Evolutionary conservation across 805 yeast species (phyloP), one percentile per base, ranked within the genome.

Genomic region (Metschnikowia colocasiae): DNA sequence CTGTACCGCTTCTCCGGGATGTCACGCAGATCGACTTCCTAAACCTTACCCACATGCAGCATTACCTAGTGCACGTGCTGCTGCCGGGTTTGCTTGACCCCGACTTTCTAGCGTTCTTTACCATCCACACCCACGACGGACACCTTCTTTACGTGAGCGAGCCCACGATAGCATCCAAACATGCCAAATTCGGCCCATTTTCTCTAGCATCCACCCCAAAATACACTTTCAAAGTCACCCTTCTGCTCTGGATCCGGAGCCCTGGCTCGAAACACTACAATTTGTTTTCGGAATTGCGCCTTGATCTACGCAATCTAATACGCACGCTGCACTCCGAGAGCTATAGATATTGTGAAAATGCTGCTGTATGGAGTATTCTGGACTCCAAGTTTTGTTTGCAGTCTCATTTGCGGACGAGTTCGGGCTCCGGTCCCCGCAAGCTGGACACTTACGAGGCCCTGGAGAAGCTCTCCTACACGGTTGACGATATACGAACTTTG

Each of bases 121-220:
- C 62, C n/a, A 23, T 68, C 10, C 66, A 64, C 45, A 41, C 54
- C 15, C 43, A 38, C 8, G 43, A 40, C 5, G 55, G 40, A 10
- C 49, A 47, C 27, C 52, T 66, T 40, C 41, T 68, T 3, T 68
- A 67, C 47, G 58, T 70, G 25, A 68, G 73, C 48, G 75, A 69
- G 48, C 55, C 64, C 5, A 48, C 58, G 1, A 27, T 34, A 4
- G 43, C 47, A 13, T 54, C 51, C 44, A 43, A 57, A 56, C 55
- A 54, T 35, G 70, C 70, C 10, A 52, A 57, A 34, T 70, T 67
- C 45, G 58, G 60, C n/a, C 55, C 52, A 8, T 44, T 68, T 3
- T 42, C 59, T 10, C 38, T 70, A 4, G 73, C 73, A 1, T 43
- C 36, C 3, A 12, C 47, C 8, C 45, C 46, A 3, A 42, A 31